Evolutionary conservation across 352 stramenopile species (phyloP), one percentile per base, ranked within the genome.

Genomic region (Globisporangium recalcitrans): DNA sequence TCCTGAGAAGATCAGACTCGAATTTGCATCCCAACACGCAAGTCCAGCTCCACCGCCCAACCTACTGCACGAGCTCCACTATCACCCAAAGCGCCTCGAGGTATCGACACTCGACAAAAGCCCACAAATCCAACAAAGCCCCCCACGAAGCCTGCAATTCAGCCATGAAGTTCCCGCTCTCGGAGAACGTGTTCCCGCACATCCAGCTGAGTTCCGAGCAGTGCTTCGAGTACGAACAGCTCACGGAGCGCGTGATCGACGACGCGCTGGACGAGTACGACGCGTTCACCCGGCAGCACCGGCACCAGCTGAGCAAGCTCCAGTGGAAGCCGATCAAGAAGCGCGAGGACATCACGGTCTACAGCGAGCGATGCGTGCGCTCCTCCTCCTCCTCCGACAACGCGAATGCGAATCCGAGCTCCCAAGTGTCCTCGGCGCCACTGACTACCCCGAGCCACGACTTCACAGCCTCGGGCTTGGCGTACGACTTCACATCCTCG

Each of bases 271-370:
- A 74, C 22, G 67, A 70, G 24, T 77, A 76, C 64, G 21, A 65
- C 22, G 32, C 63, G 19, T 75, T 65, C 51, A 58, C 60, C 29
- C 22, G 68, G 22, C 0, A 60, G 62, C 67, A 69, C 64, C 52
- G 70, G 60, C 60, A 62, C 38, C 29, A 70, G 52, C 62, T 85
- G 69, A 65, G 74, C 63, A 72, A 60, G 21, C 29, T 40, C 21
- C 66, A 68, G 10, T 87, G 77, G 75, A 87, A 87, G 64, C 56
- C 67, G 16, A 63, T 85, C 66, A 83, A 83, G 60, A 70, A 64
- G 5, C 67, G 74, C 51, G 76, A 84, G 29, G 73, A 77, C 29
- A 69, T 85, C 16, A 71, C 72, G 22, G 70, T 85, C 13, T 85
- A 72, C 66, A 75, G 69, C 26, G 75, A 84, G 54, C 74, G 57